Base-by-base conservation (phyloP, 345 rosid species). In the Pseudoturritis turrita region DNA sequence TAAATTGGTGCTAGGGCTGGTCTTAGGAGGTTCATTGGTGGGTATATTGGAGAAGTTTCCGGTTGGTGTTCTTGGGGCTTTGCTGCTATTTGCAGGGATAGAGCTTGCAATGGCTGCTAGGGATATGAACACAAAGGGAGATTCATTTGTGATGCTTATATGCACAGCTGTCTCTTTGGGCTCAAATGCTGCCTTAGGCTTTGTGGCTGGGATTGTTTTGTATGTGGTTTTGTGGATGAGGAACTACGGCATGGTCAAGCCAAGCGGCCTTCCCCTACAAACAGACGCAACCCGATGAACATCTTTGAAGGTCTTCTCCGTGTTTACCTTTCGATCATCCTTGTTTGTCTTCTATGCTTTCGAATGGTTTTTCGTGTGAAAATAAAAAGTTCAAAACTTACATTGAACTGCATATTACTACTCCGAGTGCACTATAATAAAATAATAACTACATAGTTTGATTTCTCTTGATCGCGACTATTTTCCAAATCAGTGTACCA, bases 111-210 rank as follows among this genome's bases (percentile, higher is more conserved):
- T 92, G 89, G 87, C 89, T 60, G 67, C 85, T 1, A 90, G 87
- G 57, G 98, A 92, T 72, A 87, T 90, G 89, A 86, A 75, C 8
- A 70, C 93, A 4, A 88, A 93, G 79, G 89, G 83, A 77, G 94
- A 93, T 65, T 55, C 83, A 0, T 87, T 90, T 73, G 94, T 90
- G 12, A 88, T 90, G 96, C 85, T 90, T 64, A 67, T 80, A 15
- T 87, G 89, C 56, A 69, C 91, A 0, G 84, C 93, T 0, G 92
- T 83, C 39, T 88, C 92, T 15, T 85, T 90, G 2, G 90, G 91
- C 2, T 90, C 97, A 3, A 78, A 89, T 62, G 92, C 92, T 6
- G 96, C 98, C 5, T 74, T 90, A n/a, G 97, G 97, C 5, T 90
- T 90, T 73, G 83, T 84, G 10, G 85, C 85, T 79, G 97, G 96